Conservation (phyloP, 1,284 basidiomycete genomes). For the Leccinum ponderosum region DNA sequence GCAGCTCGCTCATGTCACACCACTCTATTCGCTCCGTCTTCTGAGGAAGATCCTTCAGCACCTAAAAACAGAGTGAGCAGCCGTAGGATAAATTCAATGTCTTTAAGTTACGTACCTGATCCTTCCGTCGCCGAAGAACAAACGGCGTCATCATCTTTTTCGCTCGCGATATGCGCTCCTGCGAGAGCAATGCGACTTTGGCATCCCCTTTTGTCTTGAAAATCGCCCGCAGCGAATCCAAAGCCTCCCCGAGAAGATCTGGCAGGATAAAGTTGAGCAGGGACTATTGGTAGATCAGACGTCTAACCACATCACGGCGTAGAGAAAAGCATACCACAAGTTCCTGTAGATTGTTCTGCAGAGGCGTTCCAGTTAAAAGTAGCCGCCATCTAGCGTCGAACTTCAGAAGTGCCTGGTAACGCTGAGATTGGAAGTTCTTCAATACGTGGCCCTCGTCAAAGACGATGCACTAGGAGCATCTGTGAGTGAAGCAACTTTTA, state of each 20-base stretch:
- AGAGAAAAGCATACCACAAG: slow-evolving; percentile 72
- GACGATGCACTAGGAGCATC: slow-evolving; percentile 67
- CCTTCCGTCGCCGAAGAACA: slow-evolving; percentile 93
- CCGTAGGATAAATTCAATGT: not conserved
- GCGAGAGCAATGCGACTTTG: slow-evolving; percentile 83
- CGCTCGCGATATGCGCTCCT: slow-evolving; percentile 89
- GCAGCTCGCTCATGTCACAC: slow-evolving; percentile 89
- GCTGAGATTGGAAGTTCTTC: slow-evolving; percentile 96
- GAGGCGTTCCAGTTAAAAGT: slow-evolving; percentile 92
- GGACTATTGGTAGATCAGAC: slow-evolving; percentile 55
- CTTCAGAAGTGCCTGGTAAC: slow-evolving; percentile 87
- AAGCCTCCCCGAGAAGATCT: slow-evolving; percentile 77
- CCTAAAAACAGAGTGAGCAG: slow-evolving; percentile 46
- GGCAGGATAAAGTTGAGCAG: slow-evolving; percentile 98
- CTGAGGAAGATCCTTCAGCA: slow-evolving; percentile 88
- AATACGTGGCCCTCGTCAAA: slow-evolving; percentile 96
- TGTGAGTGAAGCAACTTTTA: slow-evolving; percentile 8
- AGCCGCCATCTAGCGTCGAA: slow-evolving; percentile 89
- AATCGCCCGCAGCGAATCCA: slow-evolving; percentile 85
- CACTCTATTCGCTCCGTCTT: slow-evolving; percentile 93
- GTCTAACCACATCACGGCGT: not conserved
- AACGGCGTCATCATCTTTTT: slow-evolving; percentile 99
- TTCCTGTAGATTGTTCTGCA: slow-evolving; percentile 93
- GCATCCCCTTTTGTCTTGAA: slow-evolving; percentile 95
- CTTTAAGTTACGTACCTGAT: slow-evolving; percentile 55